A percentile compares a stretch with the other conserved stretches of the same genome.
Evolutionary conservation across 257 asterid species (phyloP).

Genomic region (Primulina huaijiensis): DNA sequence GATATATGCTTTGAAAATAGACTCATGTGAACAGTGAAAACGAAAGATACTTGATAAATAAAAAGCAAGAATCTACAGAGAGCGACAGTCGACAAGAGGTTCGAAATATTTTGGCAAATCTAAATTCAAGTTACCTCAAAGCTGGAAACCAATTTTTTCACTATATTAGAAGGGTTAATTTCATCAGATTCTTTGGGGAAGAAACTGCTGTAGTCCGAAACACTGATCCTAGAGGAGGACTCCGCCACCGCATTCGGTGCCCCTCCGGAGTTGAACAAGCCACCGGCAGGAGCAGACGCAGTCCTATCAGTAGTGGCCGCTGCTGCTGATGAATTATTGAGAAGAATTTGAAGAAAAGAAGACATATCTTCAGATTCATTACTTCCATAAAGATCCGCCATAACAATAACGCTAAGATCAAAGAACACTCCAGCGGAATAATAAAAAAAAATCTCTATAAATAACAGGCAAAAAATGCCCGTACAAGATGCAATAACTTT

Average conservation of each 20-base stretch:
- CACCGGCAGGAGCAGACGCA: constrained; percentile 35
- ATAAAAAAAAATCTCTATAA: background rate
- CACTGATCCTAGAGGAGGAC: constrained; percentile 52
- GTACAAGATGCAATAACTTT: constrained; percentile 19
- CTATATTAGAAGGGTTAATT: constrained; percentile 43
- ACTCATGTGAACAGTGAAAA: background rate
- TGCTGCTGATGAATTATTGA: constrained; percentile 53
- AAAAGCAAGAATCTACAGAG: constrained; percentile 7
- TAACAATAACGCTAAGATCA: constrained; percentile 26
- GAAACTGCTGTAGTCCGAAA: constrained; percentile 60
- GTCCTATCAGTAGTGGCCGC: constrained; percentile 31
- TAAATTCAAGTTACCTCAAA: constrained; percentile 35
- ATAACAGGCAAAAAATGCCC: background rate
- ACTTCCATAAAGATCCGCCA: constrained; percentile 73
- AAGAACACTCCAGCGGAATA: constrained; percentile 20
- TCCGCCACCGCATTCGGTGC: constrained; percentile 32
- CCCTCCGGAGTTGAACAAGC: constrained; percentile 38
- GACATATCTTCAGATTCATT: constrained; percentile 73
- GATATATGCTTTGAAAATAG: background rate
- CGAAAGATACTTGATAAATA: background rate
- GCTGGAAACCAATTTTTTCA: constrained; percentile 37
- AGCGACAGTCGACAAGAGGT: background rate
- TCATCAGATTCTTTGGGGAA: constrained; percentile 53
- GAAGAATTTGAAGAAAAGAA: constrained; percentile 59
- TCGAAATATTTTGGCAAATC: background rate